Conservation (phyloP, 148 eudicot genomes). For the Suaeda aralocaspica region DNA sequence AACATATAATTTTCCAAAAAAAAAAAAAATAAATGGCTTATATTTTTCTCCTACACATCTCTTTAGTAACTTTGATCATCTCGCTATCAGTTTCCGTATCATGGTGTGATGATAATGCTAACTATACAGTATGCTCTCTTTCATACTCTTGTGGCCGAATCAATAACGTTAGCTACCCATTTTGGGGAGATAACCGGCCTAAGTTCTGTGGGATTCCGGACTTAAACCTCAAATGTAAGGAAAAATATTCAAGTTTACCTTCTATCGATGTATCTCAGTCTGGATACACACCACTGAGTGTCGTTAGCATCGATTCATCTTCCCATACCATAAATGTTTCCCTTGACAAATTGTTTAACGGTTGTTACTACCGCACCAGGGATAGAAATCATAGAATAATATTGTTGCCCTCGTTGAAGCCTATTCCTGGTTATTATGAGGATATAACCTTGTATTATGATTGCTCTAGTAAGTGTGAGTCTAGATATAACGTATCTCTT, state of each 20-base stretch:
- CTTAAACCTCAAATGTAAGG: background rate
- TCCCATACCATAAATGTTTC: background rate
- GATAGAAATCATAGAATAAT: background rate
- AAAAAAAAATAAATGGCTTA: no score
- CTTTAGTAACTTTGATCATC: background rate
- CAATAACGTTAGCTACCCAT: background rate
- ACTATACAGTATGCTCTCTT: background rate
- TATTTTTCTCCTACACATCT: background rate
- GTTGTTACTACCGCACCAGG: background rate
- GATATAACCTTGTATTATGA: no score
- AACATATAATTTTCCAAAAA: background rate
- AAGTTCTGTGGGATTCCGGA: background rate
- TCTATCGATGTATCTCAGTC: background rate
- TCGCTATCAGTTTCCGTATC: background rate
- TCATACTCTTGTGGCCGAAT: background rate
- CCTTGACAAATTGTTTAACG: no score
- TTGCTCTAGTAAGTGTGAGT: no score
- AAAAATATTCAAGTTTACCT: background rate
- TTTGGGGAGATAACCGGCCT: background rate
- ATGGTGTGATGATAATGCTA: background rate
- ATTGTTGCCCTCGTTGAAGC: no score
- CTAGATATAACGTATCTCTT: background rate
- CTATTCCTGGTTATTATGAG: no score
- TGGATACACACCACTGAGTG: background rate
- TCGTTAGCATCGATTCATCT: background rate